phyloP scores from a whole-genome alignment of 2,329 filamentous ascomycete species.

The Colletotrichum filicis region DNA sequence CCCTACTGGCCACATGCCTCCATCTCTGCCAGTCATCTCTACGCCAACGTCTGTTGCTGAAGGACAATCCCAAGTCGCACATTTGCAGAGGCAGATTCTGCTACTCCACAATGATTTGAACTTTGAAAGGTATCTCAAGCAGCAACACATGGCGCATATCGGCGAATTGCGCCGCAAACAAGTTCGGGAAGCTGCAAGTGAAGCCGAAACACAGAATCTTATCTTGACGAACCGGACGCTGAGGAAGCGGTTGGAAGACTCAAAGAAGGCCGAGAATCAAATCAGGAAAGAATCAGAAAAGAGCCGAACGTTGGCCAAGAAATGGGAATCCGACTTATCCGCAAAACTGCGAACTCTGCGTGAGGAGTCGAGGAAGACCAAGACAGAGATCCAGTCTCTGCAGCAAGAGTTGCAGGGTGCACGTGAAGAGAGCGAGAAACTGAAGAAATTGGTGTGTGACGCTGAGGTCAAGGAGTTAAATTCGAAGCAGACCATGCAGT shows the following conservation, averaged over 20 bases:
- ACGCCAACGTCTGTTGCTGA: slow-evolving; percentile 39
- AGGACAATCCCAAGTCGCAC: slow-evolving; percentile 55
- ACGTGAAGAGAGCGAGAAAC: slow-evolving; percentile 69
- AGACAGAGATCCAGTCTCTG: slow-evolving; percentile 65
- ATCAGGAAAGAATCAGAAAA: slow-evolving; percentile 78
- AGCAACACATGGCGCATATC: slow-evolving; percentile 85
- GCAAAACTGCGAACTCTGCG: slow-evolving; percentile 73
- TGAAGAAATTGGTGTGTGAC: slow-evolving; percentile 74
- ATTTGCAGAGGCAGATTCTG: slow-evolving; percentile 79
- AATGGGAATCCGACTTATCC: slow-evolving; percentile 79
- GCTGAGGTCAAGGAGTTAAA: slow-evolving; percentile 76
- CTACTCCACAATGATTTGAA: slow-evolving; percentile 83
- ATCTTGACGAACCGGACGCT: slow-evolving; percentile 81
- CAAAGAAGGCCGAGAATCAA: slow-evolving; percentile 76
- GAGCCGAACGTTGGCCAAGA: slow-evolving; percentile 78
- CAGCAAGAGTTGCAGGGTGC: slow-evolving; percentile 68
- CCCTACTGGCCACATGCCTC: slow-evolving; percentile 40
- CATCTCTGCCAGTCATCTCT: slow-evolving; percentile 38
- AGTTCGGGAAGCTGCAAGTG: slow-evolving; percentile 79
- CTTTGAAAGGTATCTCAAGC: slow-evolving; percentile 85
- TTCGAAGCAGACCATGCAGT: slow-evolving; percentile 71
- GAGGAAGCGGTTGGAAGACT: slow-evolving; percentile 78
- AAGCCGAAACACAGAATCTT: slow-evolving; percentile 85
- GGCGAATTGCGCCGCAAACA: slow-evolving; percentile 80
- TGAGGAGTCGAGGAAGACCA: slow-evolving; percentile 77